Conservation (phyloP, 2,329 filamentous ascomycete species). For the Ophiostoma ulmi region DNA sequence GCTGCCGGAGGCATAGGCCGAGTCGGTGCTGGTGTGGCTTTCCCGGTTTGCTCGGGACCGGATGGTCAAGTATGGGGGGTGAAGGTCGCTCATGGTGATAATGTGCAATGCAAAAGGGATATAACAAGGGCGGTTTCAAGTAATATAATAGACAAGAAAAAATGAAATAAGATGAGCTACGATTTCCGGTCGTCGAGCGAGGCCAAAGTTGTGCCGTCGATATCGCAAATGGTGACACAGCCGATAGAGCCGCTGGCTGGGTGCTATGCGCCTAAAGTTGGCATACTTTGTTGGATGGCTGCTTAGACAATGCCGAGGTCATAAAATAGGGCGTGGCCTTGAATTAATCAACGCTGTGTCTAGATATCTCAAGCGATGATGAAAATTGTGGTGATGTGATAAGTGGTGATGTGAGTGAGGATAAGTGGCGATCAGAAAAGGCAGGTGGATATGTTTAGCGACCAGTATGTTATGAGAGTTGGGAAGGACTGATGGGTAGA, state of each 20-base stretch:
- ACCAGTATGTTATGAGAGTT: neutral
- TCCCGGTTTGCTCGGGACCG: constrained; percentile 43
- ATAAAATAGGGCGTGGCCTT: neutral
- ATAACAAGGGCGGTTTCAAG: neutral
- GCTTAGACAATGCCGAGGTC: too few relatives aligned
- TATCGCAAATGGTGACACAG: constrained; percentile 8
- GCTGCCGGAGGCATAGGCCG: constrained; percentile 44
- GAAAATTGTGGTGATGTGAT: neutral
- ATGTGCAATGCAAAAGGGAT: constrained; percentile 14
- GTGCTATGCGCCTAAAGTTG: neutral
- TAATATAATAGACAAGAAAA: neutral
- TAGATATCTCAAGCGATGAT: neutral
- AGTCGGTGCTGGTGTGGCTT: constrained; percentile 46
- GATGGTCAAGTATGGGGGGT: constrained; percentile 49
- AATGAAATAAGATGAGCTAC: neutral
- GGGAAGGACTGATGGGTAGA: neutral
- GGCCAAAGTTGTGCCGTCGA: constrained; percentile 5
- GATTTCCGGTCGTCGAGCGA: neutral
- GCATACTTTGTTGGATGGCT: neutral
- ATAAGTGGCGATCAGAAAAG: neutral
- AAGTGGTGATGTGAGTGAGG: neutral
- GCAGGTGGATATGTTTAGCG: neutral
- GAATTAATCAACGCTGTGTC: neutral
- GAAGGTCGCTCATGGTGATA: constrained; percentile 39
- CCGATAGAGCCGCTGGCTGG: constrained; percentile 6